Evolutionary conservation across 2,329 filamentous ascomycete species (phyloP).

Genomic region (Chalaropsis ovoidea): DNA sequence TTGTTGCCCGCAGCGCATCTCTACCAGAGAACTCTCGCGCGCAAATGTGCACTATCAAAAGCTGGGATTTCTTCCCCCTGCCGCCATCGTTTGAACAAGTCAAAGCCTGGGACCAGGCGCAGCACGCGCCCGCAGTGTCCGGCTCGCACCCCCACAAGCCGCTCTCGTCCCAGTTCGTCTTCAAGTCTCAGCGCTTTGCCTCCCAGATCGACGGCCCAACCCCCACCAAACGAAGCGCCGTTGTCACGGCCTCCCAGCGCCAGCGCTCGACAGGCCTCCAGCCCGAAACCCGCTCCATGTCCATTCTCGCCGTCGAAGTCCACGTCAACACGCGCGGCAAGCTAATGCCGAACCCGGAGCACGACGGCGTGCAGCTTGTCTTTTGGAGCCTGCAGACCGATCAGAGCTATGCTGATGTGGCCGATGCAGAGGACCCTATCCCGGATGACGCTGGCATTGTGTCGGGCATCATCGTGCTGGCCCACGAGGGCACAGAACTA

Average conservation of each 20-base stretch:
- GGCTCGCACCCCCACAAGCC: neutral
- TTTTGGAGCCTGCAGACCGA: constrained; percentile 85
- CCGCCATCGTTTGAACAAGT: constrained; percentile 67
- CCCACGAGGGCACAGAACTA: constrained; percentile 45
- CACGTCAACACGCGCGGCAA: constrained; percentile 79
- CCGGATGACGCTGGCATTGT: constrained; percentile 30
- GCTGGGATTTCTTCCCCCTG: constrained; percentile 65
- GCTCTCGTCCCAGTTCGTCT: neutral
- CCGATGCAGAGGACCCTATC: constrained; percentile 31
- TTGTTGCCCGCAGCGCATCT: constrained; percentile 12
- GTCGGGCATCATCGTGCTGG: constrained; percentile 64
- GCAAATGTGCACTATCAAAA: constrained; percentile 36
- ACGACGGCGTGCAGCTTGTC: constrained; percentile 77
- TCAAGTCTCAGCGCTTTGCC: constrained; percentile 31
- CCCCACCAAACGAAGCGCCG: constrained; percentile 51
- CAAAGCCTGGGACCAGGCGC: constrained; percentile 44
- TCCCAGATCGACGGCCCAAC: constrained; percentile 88
- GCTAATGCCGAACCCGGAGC: constrained; percentile 76
- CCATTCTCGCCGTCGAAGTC: constrained; percentile 84
- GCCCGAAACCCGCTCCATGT: constrained; percentile 89
- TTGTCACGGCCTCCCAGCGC: constrained; percentile 74
- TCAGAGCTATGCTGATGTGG: constrained; percentile 37
- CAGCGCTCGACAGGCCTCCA: constrained; percentile 52
- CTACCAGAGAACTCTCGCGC: constrained; percentile 11
- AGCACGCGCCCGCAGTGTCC: neutral